Evolutionary conservation across 495 filamentous ascomycete genomes (phyloP).

Genomic region (Corynascus novoguineensis): DNA sequence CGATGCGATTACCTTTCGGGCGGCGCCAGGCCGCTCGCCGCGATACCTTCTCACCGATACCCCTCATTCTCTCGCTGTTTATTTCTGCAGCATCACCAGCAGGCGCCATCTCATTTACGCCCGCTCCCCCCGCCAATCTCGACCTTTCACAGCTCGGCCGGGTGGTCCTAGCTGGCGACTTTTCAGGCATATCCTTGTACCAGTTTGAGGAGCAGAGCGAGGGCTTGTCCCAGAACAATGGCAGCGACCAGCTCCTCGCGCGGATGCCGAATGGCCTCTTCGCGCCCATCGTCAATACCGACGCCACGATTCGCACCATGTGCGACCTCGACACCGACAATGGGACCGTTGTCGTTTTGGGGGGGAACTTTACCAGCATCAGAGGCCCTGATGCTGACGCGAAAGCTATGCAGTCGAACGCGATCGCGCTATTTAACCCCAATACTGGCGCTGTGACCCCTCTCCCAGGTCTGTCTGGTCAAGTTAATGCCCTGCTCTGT

Average conservation of each 20-base stretch:
- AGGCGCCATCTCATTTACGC: constrained; percentile 61
- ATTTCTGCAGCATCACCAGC: constrained; percentile 41
- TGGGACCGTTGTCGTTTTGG: constrained; percentile 70
- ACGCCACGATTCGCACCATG: constrained; percentile 80
- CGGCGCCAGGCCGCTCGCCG: constrained; percentile 34
- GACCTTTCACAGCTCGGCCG: constrained; percentile 76
- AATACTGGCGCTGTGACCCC: constrained; percentile 60
- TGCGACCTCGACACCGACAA: constrained; percentile 69
- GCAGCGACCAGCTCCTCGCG: constrained; percentile 73
- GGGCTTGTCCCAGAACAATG: constrained; percentile 59
- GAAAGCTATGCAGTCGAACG: constrained; percentile 56
- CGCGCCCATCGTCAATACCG: constrained; percentile 62
- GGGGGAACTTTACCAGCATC: constrained; percentile 94
- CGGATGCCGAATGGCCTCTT: constrained; percentile 84
- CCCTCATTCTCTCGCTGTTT: constrained; percentile 36
- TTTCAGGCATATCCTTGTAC: constrained; percentile 85
- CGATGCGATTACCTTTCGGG: constrained; percentile 38
- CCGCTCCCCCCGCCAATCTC: constrained; percentile 70
- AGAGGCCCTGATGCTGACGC: constrained; percentile 40
- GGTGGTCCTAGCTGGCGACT: constrained; percentile 84
- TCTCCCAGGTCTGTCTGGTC: constrained; percentile 71
- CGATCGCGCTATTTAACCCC: constrained; percentile 75
- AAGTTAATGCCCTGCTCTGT: constrained; percentile 75
- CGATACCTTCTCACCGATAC: constrained; percentile 16
- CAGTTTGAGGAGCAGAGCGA: constrained; percentile 75